Percentiles rank a stretch among this genome's conserved stretches.
Conservation (phyloP, 345 rosid species). For the Draba incana region DNA sequence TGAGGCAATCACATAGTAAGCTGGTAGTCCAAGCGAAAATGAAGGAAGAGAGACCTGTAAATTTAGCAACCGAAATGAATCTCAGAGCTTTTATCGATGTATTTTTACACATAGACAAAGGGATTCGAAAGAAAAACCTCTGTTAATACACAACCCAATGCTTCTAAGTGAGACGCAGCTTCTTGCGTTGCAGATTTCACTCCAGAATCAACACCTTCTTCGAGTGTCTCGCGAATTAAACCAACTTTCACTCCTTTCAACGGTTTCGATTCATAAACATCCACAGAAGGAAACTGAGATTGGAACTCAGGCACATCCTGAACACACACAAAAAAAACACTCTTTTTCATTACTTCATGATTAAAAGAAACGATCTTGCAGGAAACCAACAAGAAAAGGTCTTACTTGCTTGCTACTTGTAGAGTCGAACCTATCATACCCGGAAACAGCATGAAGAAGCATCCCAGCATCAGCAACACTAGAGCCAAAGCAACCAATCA, state of each 20-base stretch:
- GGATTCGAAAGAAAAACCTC: conserved; percentile 49
- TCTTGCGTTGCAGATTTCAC: conserved; percentile 64
- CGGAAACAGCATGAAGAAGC: conserved; percentile 83
- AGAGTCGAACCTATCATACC: conserved; percentile 78
- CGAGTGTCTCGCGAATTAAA: conserved; percentile 80
- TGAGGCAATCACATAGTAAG: conserved; percentile 87
- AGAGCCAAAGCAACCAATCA: conserved; percentile 85
- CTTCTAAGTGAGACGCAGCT: conserved; percentile 84
- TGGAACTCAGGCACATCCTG: conserved; percentile 82
- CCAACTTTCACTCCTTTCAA: conserved; percentile 81
- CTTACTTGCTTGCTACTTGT: conserved; percentile 81
- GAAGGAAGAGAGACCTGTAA: conserved; percentile 82
- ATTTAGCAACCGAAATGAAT: neutral
- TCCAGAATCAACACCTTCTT: conserved; percentile 72
- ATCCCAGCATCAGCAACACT: conserved; percentile 87
- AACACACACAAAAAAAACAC: neutral
- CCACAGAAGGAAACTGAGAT: conserved; percentile 52
- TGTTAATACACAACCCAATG: conserved; percentile 72
- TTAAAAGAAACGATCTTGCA: neutral
- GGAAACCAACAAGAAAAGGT: conserved; percentile 7
- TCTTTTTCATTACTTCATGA: neutral
- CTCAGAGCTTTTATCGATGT: conserved; percentile 2
- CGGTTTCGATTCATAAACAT: conserved; percentile 60
- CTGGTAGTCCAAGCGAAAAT: conserved; percentile 88
- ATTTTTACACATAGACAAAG: conserved; percentile 1